Evolutionary conservation across 1,139 yeast genomes (phyloP), one percentile per base, ranked within the genome.

Genomic region (Nakaseomyces uthaithaninus): DNA sequence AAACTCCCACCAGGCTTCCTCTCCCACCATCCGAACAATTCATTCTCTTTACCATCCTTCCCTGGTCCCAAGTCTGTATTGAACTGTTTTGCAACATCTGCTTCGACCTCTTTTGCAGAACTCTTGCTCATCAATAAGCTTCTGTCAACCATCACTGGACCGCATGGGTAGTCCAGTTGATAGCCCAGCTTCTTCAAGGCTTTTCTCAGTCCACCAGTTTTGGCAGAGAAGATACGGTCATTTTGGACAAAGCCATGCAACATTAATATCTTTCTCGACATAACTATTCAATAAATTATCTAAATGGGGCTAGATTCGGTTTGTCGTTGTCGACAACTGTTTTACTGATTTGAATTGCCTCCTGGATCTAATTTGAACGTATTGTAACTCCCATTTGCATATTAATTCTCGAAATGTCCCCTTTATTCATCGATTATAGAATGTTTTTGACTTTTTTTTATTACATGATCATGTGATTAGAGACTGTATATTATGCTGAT

Each of bases 171-270:
- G 8, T 74, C 70, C 3, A 89, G 71, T 48, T 83, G 86, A 51
- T 77, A 80, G 2, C 80, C 81, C 9, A 71, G 64, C 50, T 81
- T 78, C 46, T 72, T 69, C 40, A 87, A 65, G 1, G 74, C 67
- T 53, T 84, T 82, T 24, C 95, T 67, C 23, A 89, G 64, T 0
- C 83, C 94, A 1, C 91, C 77, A 0, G 94, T 75, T 57, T 87
- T 86, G 27, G 75, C 77, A 1, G 84, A 77, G 54, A 85, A 79
- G 1, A 79, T 68, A 22, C 72, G 67, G 3, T 87, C 94, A 41
- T 77, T 80, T 62, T 86, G 94, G 8, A 73, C 72, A 52, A 67
- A 75, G 2, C 81, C 81, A 51, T 75, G 81, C 7, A 75, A 61
- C 65, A 75, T 72, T 9, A 75, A 60, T 33, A 75, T 61, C 45